phyloP scores from a whole-genome alignment of 352 stramenopile genomes.

The Phytophthora sp. region DNA sequence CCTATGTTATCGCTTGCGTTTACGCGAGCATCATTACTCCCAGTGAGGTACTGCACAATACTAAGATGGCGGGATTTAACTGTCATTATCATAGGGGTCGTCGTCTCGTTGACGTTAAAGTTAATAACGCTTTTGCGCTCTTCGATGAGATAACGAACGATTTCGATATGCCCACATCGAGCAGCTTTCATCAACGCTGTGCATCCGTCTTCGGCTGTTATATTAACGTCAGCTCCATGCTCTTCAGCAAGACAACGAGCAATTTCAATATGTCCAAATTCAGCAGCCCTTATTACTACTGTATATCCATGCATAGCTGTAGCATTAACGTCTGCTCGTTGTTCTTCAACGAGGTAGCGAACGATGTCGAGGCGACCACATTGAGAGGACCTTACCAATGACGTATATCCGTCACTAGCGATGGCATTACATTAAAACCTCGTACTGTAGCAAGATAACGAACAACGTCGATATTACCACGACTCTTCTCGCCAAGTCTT shows the following conservation, averaged over 20 bases:
- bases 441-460: neutral
- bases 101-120: too few species aligned
- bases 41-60: too few species aligned
- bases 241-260: constrained; percentile 1
- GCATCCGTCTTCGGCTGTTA: neutral
- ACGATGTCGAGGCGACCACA: neutral
- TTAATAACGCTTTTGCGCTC: neutral
- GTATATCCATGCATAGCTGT: neutral
- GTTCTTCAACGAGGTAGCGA: neutral
- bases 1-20: too few species aligned
- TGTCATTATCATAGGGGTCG: too few species aligned
- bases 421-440: neutral
- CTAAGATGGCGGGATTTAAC: too few species aligned
- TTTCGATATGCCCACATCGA: neutral
- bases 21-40: too few species aligned
- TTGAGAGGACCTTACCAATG: neutral
- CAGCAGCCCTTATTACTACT: neutral
- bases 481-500: too few species aligned
- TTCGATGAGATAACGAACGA: neutral
- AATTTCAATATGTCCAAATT: neutral
- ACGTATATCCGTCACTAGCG: neutral
- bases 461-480: neutral
- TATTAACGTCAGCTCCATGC: neutral
- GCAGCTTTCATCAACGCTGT: neutral
- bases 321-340: constrained; percentile 1